These are phyloP conservation scores for Paraurostyla sp. DNA, from an alignment of 73 alveolate genomes.

Conservation along the genomic window DNA sequence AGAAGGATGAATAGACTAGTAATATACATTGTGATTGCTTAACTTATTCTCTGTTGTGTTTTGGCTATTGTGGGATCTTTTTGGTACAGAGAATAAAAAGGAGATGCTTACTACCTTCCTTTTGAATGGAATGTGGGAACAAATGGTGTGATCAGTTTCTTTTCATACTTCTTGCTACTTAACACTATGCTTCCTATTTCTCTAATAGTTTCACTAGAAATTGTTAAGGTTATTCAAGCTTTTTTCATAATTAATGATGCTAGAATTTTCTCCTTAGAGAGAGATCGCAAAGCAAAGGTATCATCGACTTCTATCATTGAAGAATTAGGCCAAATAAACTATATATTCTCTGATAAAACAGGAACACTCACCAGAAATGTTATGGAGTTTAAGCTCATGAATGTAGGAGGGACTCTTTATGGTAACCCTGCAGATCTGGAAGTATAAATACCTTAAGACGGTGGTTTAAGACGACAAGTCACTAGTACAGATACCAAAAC, in stretches of 20 bases:
- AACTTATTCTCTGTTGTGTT: constrained; percentile 75
- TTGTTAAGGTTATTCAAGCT: constrained; percentile 94
- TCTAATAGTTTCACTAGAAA: constrained; percentile 93
- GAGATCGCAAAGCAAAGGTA: constrained; percentile 83
- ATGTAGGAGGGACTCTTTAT: constrained; percentile 72
- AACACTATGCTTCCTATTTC: constrained; percentile 98
- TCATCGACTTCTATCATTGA: constrained; percentile 86
- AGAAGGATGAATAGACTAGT: constrained; percentile 86
- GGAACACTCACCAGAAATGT: constrained; percentile 92
- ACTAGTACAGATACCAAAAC: constrained; percentile 49
- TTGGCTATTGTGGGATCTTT: constrained; percentile 44
- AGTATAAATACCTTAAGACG: neutral
- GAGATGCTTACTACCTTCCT: constrained; percentile 23
- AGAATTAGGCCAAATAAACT: constrained; percentile 90
- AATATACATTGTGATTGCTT: constrained; percentile 81
- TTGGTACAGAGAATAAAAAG: constrained; percentile 49
- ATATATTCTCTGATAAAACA: constrained; percentile 92
- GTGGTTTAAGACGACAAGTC: constrained; percentile 19
- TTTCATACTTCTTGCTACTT: constrained; percentile 93
- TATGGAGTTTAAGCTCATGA: constrained; percentile 85
- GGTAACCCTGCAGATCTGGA: constrained; percentile 64
- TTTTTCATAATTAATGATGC: constrained; percentile 86
- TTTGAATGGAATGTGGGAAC: constrained; percentile 69
- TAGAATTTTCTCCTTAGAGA: constrained; percentile 86
- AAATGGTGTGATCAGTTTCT: constrained; percentile 86